These are phyloP conservation scores for Barbatosphaeria neglecta DNA, from an alignment of 495 filamentous ascomycete species.

Conservation along the genomic window DNA sequence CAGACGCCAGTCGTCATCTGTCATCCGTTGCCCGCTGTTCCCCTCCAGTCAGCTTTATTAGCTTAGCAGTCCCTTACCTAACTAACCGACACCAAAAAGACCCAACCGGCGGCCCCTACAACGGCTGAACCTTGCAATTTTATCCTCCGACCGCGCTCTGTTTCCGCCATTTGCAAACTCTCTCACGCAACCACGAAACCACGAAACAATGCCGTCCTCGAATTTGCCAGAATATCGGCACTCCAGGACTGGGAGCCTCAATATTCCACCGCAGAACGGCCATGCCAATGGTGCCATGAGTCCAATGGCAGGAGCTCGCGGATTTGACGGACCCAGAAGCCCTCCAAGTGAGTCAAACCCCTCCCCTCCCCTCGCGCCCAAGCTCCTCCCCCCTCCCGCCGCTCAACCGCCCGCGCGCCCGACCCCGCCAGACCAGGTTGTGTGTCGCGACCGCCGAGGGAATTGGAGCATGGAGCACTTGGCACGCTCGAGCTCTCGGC, in stretches of 20 bases:
- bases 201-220: constrained; percentile 17
- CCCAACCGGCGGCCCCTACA: neutral
- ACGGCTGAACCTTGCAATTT: neutral
- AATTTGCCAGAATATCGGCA: constrained; percentile 38
- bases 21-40: no score
- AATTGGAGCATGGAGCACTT: no score
- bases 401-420: constrained; percentile 1
- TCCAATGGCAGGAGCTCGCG: constrained; percentile 29
- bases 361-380: constrained; percentile 1
- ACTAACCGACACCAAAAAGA: neutral
- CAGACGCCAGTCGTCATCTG: no score
- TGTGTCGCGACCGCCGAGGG: no score
- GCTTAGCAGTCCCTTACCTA: neutral
- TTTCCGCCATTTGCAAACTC: neutral
- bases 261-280: constrained; percentile 30
- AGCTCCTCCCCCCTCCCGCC: neutral
- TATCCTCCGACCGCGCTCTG: neutral
- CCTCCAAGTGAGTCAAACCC: constrained; percentile 57
- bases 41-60: neutral
- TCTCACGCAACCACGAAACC: constrained; percentile 1
- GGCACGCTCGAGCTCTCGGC: no score
- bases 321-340: constrained; percentile 62
- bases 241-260: constrained; percentile 40
- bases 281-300: constrained; percentile 19
- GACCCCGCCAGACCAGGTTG: no score